phyloP scores from a whole-genome alignment of 129 eudicot genomes.

The Pseudognaphalium luteoalbum region DNA sequence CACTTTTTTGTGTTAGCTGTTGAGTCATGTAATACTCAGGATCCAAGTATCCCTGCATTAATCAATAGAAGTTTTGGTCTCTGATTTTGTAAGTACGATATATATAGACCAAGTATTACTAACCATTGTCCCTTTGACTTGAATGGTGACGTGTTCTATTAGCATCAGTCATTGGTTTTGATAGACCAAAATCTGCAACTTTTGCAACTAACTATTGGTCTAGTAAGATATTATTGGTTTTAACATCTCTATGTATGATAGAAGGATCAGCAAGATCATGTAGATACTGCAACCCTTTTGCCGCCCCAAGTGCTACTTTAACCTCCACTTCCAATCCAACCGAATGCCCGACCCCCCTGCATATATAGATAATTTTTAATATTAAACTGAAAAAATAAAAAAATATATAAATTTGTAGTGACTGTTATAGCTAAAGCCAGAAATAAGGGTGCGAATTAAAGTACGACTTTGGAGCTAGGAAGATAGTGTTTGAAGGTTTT shows the following conservation, averaged over 20 bases:
- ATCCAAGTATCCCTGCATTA: conserved; percentile 54
- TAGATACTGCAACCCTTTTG: conserved; percentile 49
- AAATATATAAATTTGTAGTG: too few species aligned
- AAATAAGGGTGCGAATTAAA: too few species aligned
- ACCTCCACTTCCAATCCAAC: conserved; percentile 47
- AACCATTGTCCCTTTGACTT: conserved; percentile 63
- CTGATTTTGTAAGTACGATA: too few species aligned
- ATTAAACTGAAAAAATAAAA: too few species aligned
- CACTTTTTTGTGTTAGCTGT: conserved; percentile 56
- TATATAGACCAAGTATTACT: conserved; percentile 5
- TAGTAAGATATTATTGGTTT: conserved; percentile 48
- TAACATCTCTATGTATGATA: conserved; percentile 57
- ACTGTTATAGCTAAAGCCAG: too few species aligned
- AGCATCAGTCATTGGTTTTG: conserved; percentile 33
- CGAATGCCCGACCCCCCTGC: conserved; percentile 48
- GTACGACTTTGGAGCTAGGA: too few species aligned
- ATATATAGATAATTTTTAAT: too few species aligned
- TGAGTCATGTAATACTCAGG: conserved; percentile 63
- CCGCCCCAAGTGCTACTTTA: conserved; percentile 56
- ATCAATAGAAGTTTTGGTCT: neutral
- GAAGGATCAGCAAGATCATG: conserved; percentile 60
- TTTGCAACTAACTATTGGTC: conserved; percentile 52
- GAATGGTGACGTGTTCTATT: conserved; percentile 42
- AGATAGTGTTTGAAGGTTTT: too few species aligned
- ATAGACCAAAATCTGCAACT: conserved; percentile 62